A percentile compares a stretch with the other conserved stretches of the same genome.
These are phyloP conservation scores for Candida wancherniae DNA, from an alignment of 805 yeast genomes.

Conservation along the genomic window DNA sequence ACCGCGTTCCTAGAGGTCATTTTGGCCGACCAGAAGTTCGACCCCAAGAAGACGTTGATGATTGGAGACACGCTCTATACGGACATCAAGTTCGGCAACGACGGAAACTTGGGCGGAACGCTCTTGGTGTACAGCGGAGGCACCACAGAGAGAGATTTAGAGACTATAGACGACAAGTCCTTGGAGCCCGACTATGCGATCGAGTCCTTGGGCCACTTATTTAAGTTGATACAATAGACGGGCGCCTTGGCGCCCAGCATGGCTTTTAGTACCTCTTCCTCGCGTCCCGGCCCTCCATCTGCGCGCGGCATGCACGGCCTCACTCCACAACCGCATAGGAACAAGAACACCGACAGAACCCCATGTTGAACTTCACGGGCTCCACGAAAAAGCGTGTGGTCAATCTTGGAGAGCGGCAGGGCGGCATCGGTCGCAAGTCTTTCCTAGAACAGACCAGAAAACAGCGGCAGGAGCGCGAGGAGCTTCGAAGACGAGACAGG, in stretches of 20 bases:
- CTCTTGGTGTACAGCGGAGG: constrained; percentile 37
- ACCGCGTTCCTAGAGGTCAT: constrained; percentile 26
- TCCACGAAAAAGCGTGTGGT: constrained; percentile 56
- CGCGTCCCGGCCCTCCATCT: too few species aligned
- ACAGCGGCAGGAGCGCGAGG: constrained; percentile 65
- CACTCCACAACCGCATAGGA: too few species aligned
- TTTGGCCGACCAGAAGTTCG: constrained; percentile 23
- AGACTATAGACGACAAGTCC: constrained; percentile 13
- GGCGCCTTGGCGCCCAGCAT: too few species aligned
- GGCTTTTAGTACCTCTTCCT: too few species aligned
- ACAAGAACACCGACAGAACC: too few species aligned
- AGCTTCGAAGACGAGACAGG: constrained; percentile 42
- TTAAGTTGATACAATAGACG: constrained; percentile 9
- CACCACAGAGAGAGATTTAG: constrained; percentile 24
- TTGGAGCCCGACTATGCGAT: constrained; percentile 26
- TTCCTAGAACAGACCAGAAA: constrained; percentile 59
- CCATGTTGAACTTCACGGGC: constrained; percentile 61
- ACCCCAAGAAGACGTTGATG: constrained; percentile 29
- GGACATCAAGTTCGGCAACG: constrained; percentile 41
- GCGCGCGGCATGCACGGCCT: too few species aligned
- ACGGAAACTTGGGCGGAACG: constrained; percentile 33
- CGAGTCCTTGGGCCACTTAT: constrained; percentile 30
- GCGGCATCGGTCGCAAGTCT: constrained; percentile 22
- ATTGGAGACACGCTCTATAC: constrained; percentile 41
- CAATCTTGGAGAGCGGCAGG: constrained; percentile 52